A percentile compares a stretch with the other conserved stretches of the same genome.
These are phyloP conservation scores for Phallus indusiatus DNA, from an alignment of 768 basidiomycete genomes.

Conservation along the genomic window DNA sequence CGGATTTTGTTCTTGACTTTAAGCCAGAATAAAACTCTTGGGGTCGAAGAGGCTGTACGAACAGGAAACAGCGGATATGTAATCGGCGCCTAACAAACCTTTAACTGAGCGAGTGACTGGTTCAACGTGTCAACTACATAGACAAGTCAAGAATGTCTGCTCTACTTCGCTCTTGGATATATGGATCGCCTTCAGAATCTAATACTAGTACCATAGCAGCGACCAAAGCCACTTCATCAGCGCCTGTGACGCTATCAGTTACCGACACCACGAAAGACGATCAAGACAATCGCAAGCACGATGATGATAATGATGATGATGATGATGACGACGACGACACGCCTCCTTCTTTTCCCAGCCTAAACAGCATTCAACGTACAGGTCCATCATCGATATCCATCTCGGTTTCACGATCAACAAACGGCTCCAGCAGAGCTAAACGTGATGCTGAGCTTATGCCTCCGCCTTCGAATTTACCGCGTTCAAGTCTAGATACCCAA, in stretches of 20 bases:
- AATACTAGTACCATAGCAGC: neutral
- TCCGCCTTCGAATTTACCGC: constrained; percentile 37
- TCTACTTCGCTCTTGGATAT: neutral
- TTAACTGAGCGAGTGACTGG: too few species aligned
- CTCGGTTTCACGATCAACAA: constrained; percentile 22
- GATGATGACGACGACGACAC: constrained; percentile 39
- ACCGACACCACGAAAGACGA: constrained; percentile 24
- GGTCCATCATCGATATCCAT: constrained; percentile 16
- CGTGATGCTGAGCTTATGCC: constrained; percentile 45
- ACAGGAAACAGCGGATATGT: too few species aligned
- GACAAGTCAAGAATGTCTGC: too few species aligned
- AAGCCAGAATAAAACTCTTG: too few species aligned
- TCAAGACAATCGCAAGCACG: constrained; percentile 38
- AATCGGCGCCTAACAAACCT: too few species aligned
- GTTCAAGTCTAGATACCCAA: constrained; percentile 18
- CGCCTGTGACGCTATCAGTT: neutral
- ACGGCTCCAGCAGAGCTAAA: constrained; percentile 30
- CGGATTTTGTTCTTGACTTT: too few species aligned
- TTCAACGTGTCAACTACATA: too few species aligned
- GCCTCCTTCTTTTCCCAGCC: constrained; percentile 67
- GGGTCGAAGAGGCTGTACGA: too few species aligned
- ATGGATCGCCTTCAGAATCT: neutral
- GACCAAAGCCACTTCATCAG: neutral
- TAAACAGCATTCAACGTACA: constrained; percentile 60
- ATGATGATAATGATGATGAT: constrained; percentile 26